Evolutionary conservation across 2,329 filamentous ascomycete genomes (phyloP).

Genomic region (Botrytis byssoidea): DNA sequence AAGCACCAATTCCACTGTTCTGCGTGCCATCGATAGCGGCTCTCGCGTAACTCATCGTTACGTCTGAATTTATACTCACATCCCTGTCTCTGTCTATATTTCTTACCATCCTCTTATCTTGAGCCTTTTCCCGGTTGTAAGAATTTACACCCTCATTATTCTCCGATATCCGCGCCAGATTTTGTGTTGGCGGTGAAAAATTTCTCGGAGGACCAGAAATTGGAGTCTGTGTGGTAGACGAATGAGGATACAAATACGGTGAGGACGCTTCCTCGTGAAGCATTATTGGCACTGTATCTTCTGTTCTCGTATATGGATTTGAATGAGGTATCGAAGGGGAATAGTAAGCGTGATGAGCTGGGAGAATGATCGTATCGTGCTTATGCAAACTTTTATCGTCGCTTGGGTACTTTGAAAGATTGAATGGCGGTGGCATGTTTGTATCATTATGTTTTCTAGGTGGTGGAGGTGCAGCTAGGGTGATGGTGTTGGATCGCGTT

Average conservation of each 20-base stretch:
- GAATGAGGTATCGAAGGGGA: not conserved
- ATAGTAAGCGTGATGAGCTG: constrained; percentile 12
- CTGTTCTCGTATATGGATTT: not conserved
- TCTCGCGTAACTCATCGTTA: not conserved
- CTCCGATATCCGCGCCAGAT: not conserved
- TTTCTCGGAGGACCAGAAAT: not conserved
- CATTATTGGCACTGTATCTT: not conserved
- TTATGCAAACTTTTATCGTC: constrained; percentile 6
- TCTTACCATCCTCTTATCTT: not conserved
- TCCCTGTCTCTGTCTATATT: not conserved
- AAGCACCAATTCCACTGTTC: constrained; percentile 1
- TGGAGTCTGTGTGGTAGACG: not conserved
- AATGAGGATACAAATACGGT: not conserved
- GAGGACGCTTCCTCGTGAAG: not conserved
- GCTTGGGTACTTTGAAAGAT: constrained; percentile 5
- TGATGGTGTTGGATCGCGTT: not conserved
- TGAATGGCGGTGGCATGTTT: not conserved
- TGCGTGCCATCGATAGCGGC: constrained; percentile 4
- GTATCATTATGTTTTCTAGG: not conserved
- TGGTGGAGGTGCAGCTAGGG: not conserved
- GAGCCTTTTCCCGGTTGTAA: not conserved
- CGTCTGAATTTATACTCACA: not conserved
- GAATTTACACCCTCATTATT: not conserved
- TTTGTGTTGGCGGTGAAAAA: not conserved
- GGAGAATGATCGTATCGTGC: not conserved